Percentiles rank a stretch among this genome's conserved stretches.
Conservation (phyloP, 177 flowering plant genomes). For the Tripterygium wilfordii region DNA sequence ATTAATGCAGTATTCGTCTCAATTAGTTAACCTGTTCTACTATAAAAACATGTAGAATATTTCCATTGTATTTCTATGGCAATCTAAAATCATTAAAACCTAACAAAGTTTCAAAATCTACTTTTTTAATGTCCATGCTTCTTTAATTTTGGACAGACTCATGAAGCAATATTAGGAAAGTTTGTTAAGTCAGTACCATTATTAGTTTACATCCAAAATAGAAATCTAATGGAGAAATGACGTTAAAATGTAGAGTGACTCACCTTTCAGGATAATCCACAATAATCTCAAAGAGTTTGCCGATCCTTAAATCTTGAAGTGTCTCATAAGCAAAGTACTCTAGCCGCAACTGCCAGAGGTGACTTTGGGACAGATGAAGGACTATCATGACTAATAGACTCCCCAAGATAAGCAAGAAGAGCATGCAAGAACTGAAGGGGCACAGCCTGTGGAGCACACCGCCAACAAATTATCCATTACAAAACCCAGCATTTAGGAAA, state of each 20-base stretch:
- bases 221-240: neutral
- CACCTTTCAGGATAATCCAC: conserved; percentile 99
- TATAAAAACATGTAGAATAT: too few relatives aligned
- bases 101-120: too few relatives aligned
- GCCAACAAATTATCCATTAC: neutral
- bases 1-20: too few relatives aligned
- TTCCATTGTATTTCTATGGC: too few relatives aligned
- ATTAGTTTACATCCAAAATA: too few relatives aligned
- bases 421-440: conserved; percentile 85
- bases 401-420: conserved; percentile 93
- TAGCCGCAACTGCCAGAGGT: conserved; percentile 84
- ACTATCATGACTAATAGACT: conserved; percentile 40
- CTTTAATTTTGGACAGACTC: too few relatives aligned
- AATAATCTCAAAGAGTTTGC: conserved; percentile 93
- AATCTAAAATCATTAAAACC: too few relatives aligned
- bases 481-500: neutral
- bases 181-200: too few relatives aligned
- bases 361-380: conserved; percentile 58
- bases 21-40: too few relatives aligned
- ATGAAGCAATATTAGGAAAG: too few relatives aligned
- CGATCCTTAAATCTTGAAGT: conserved; percentile 87
- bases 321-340: conserved; percentile 99
- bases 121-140: too few relatives aligned
- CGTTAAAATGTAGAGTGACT: neutral
- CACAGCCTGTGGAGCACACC: conserved; percentile 58